Evolutionary conservation across 2,329 filamentous ascomycete species (phyloP), one percentile per base, ranked within the genome.

Genomic region (Xylariaceae sp.): DNA sequence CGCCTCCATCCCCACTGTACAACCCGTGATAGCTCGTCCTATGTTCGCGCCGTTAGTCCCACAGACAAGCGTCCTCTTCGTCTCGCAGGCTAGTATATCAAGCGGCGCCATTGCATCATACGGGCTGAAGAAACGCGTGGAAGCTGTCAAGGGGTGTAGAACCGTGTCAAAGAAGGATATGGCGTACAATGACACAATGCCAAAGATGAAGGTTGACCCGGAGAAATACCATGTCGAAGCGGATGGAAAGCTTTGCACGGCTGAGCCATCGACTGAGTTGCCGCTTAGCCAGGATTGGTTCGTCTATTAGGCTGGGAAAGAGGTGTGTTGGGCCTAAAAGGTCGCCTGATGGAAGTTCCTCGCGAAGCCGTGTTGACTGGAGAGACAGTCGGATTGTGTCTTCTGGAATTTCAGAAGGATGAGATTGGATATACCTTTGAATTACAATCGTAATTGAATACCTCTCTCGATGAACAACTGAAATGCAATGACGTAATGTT

Each of bases 201-300:
- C 93, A 13, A 83, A 79, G 73, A 97, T 97, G 89, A 84, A 77
- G 63, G 92, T 97, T 54, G 92, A 97, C 69, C 89, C 93, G 5
- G 93, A 97, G 78, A 86, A 82, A 64, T 97, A 97, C 74, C 81
- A 77, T 14, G 92, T 97, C 22, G 86, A 93, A 73, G 92, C 92
- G 1, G 90, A 96, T 71, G 91, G 89, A 0, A 71, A 81, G 69
- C 74, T 85, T 34, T 92, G 88, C 66, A 79, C 75, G 40, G 90
- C 90, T 0, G 89, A 87, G 70, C 89, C 91, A 4, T 82, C 88
- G 18, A 76, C 77, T 22, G 77, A 66, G 47, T 69, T 97, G 70
- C 91, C 91, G 6, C 75, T 96, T 66, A 84, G 87, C 53, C 90
- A 96, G 75, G 76, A 72, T 13, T 92, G 82, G 66, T 96, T 85